Evolutionary conservation across 768 basidiomycete species (phyloP), one percentile per base, ranked within the genome.

Genomic region (Suillus variegatus): DNA sequence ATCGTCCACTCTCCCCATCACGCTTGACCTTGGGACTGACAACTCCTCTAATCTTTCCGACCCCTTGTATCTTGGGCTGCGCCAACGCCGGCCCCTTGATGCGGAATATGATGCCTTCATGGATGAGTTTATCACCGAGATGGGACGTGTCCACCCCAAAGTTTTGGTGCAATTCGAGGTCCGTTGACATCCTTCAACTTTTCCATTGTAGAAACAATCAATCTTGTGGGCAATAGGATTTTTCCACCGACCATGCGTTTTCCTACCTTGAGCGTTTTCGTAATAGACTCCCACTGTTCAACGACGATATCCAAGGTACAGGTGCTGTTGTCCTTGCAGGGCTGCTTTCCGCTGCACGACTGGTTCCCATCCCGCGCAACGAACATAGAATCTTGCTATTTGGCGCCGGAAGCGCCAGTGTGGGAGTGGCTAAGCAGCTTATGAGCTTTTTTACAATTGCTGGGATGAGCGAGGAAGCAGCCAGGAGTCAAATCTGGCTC

Each of bases 301-400:
- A 95, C 73, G 94, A 97, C 69, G 94, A 96, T 73, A 94, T 95
- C 68, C 93, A 95, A 74, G 90, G 87, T 47, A 98, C 95, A 2
- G 95, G 95, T 22, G 92, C 93, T 38, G 95, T 97, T 70, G 91
- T 97, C 46, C 87, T 98, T 61, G 90, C 89, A 61, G 96, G 96
- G 5, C 90, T 97, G 80, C 75, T 95, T 71, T 94, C 94, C 70
- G 96, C 95, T 46, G 93, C 93, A 28, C 88, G 86, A 67, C 81
- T 94, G 44, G 85, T 92, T 0, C 87, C 88, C 22, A 77, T 79
- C 9, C 84, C 91, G 9, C 79, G 94, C 47, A 79, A 81, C 41
- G 85, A 88, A 38, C 95, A 97, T 72, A 87, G 88, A 46, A 93
- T 97, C 71, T 86, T 97, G 51, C 97, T 98, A 84, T 89, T 94